phyloP scores from a whole-genome alignment of 2,329 filamentous ascomycete species.

The Colletotrichum tamarilloi region DNA sequence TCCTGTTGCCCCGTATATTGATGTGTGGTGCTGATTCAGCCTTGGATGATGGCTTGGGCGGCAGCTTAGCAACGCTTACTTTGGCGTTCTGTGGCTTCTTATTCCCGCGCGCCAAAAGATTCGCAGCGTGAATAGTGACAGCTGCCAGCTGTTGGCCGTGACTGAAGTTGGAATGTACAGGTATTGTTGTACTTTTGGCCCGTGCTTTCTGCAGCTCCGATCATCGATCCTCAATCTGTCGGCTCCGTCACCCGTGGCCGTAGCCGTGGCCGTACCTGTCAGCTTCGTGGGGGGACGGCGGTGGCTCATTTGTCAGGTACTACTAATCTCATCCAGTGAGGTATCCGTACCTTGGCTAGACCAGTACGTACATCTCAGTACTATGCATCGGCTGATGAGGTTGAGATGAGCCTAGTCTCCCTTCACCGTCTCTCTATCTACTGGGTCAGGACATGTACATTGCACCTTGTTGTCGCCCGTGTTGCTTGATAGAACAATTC shows the following conservation, averaged over 20 bases:
- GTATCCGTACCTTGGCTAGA: too few relatives aligned
- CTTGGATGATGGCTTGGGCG: slow-evolving; percentile 6
- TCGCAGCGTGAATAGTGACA: not conserved
- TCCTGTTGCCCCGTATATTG: not conserved
- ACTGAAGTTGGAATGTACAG: too few relatives aligned
- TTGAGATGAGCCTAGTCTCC: too few relatives aligned
- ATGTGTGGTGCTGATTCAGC: slow-evolving; percentile 33
- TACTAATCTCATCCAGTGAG: not conserved
- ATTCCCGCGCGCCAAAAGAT: slow-evolving; percentile 17
- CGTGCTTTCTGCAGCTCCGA: not conserved
- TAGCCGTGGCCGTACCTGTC: not conserved
- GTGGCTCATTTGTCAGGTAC: slow-evolving; percentile 9
- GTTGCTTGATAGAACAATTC: not conserved
- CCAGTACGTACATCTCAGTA: not conserved
- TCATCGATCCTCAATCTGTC: not conserved
- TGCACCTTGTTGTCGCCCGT: too few relatives aligned
- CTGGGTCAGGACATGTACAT: too few relatives aligned
- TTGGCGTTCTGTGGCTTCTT: not conserved
- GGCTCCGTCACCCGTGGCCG: not conserved
- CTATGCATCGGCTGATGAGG: not conserved
- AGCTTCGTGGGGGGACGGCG: slow-evolving; percentile 1
- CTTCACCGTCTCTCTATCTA: not conserved
- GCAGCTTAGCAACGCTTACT: slow-evolving; percentile 29
- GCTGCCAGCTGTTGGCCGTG: too few relatives aligned
- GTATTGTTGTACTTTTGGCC: not conserved